phyloP scores from a whole-genome alignment of 148 eudicot species.

The Suaeda aralocaspica region DNA sequence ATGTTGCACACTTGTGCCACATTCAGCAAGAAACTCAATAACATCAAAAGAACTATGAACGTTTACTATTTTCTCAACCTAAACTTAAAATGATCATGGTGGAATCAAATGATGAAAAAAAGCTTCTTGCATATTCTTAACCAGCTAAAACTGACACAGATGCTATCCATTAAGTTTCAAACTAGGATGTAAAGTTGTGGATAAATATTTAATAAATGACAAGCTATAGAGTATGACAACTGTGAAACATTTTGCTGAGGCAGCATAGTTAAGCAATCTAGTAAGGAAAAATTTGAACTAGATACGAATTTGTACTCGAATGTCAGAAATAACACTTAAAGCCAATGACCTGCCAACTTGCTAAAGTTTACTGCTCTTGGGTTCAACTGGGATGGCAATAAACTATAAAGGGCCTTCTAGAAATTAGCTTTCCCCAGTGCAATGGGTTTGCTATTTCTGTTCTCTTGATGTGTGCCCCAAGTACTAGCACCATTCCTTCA shows the following conservation, averaged over 20 bases:
- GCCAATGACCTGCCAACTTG: slow-evolving; percentile 6
- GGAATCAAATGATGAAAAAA: neutral
- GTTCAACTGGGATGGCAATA: neutral
- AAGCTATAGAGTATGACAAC: neutral
- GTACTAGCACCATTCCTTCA: neutral
- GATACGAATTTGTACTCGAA: neutral
- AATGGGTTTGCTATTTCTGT: too few relatives aligned
- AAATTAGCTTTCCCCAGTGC: neutral
- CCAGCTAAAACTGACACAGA: neutral
- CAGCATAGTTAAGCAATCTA: neutral
- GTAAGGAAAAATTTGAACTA: neutral
- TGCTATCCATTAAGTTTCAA: neutral
- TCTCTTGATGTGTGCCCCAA: neutral
- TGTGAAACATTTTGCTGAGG: neutral
- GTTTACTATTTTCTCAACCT: neutral
- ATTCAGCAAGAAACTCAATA: neutral
- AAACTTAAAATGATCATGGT: neutral
- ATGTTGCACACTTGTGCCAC: too few relatives aligned
- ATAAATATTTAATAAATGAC: neutral
- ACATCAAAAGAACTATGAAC: neutral
- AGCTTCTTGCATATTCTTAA: neutral
- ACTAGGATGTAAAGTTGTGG: neutral
- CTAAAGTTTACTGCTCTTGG: neutral
- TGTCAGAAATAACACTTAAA: neutral
- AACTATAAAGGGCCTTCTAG: neutral